Conservation (phyloP, 75 land plant genomes). For the Pinus taeda region DNA sequence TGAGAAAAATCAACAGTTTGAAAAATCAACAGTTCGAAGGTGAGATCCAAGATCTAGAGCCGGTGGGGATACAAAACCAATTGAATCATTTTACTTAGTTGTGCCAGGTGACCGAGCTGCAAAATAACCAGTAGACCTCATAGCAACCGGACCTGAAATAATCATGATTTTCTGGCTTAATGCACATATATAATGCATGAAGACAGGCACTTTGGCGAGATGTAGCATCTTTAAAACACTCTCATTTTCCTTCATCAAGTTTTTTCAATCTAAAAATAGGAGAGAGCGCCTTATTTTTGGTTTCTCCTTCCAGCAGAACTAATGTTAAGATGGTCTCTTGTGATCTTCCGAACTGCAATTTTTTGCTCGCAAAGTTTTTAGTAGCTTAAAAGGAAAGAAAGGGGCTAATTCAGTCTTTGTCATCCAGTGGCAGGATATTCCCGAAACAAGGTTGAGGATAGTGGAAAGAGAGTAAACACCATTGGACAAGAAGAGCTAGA, state of each 20-base stretch:
- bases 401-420: conserved; percentile 26
- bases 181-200: no score
- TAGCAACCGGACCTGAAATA: no score
- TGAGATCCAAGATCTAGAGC: no score
- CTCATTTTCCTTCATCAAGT: conserved; percentile 11
- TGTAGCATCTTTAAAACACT: conserved; percentile 11
- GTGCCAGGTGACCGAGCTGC: no score
- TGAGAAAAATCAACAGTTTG: no score
- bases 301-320: conserved; percentile 19
- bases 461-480: conserved; percentile 51
- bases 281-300: conserved; percentile 19
- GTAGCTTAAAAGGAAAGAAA: conserved; percentile 2
- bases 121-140: no score
- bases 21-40: no score
- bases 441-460: conserved; percentile 51
- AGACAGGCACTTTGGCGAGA: no score
- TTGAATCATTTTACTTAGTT: no score
- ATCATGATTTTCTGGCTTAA: no score
- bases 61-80: no score
- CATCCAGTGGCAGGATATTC: conserved; percentile 53
- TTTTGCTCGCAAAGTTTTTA: conserved; percentile 30
- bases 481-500: conserved; percentile 33
- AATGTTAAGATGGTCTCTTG: background rate
- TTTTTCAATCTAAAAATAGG: conserved; percentile 37
- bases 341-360: background rate